Conservation (phyloP, 2,329 filamentous ascomycete genomes). For the Penicillium sp. region DNA sequence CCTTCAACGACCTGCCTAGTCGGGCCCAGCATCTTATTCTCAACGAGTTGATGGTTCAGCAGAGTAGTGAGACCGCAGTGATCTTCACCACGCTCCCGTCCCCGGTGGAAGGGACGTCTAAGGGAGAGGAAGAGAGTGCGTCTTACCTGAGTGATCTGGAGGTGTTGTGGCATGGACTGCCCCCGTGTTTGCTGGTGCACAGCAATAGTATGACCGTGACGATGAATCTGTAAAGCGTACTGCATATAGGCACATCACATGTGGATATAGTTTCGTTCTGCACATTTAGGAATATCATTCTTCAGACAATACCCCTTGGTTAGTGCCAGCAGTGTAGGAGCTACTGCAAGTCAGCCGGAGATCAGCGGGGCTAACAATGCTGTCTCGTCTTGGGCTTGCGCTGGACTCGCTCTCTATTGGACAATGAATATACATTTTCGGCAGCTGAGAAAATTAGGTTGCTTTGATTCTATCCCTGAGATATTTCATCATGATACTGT, state of each 20-base stretch:
- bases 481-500: too few relatives aligned
- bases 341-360: conserved; percentile 18
- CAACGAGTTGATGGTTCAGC: conserved; percentile 76
- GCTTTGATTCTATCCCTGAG: too few relatives aligned
- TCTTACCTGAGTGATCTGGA: conserved; percentile 79
- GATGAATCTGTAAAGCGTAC: conserved; percentile 44
- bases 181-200: conserved; percentile 77
- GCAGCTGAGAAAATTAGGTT: too few relatives aligned
- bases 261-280: too few relatives aligned
- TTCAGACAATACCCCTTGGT: too few relatives aligned
- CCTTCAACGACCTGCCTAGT: conserved; percentile 84
- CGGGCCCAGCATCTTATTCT: conserved; percentile 84
- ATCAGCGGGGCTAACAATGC: conserved; percentile 13
- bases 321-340: too few relatives aligned
- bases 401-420: too few relatives aligned
- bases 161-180: conserved; percentile 74
- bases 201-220: conserved; percentile 90
- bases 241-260: too few relatives aligned
- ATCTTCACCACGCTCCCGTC: conserved; percentile 83
- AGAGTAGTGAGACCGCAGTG: conserved; percentile 74
- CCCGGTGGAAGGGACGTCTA: conserved; percentile 74
- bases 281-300: too few relatives aligned
- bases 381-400: background rate
- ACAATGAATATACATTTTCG: background rate
- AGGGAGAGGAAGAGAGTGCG: conserved; percentile 70